Conservation (phyloP, 768 basidiomycete genomes). For the Xerocomellus chrysenteron region DNA sequence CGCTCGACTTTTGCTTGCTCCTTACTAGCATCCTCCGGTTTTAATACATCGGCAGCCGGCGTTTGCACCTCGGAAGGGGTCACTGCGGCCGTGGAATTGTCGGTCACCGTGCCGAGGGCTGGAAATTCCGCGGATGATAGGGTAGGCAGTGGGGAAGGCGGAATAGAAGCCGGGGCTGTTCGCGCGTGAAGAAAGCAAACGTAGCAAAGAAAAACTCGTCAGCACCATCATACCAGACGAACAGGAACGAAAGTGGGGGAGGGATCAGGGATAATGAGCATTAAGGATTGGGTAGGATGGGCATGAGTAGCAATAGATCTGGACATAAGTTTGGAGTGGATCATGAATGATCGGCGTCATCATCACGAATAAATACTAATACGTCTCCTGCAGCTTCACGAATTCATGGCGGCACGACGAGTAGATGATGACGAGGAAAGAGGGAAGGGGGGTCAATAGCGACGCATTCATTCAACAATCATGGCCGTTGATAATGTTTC, state of each 20-base stretch:
- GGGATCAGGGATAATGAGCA: constrained; percentile 27
- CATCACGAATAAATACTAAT: constrained; percentile 21
- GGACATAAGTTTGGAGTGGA: constrained; percentile 4
- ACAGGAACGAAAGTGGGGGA: constrained; percentile 44
- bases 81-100: constrained; percentile 6
- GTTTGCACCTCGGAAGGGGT: constrained; percentile 25
- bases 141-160: constrained; percentile 44
- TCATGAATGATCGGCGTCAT: constrained; percentile 20
- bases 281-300: constrained; percentile 6
- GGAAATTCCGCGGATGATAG: constrained; percentile 77
- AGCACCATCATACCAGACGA: constrained; percentile 43
- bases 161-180: constrained; percentile 36
- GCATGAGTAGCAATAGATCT: constrained; percentile 7
- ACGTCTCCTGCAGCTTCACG: constrained; percentile 26
- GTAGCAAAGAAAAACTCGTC: constrained; percentile 38
- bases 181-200: constrained; percentile 16
- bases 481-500: constrained; percentile 73
- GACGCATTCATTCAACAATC: constrained; percentile 43
- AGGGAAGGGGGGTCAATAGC: constrained; percentile 11
- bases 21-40: constrained; percentile 38
- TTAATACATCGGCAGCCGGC: constrained; percentile 19
- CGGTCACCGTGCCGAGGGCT: constrained; percentile 43
- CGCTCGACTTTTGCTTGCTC: constrained; percentile 57
- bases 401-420: constrained; percentile 28
- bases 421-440: constrained; percentile 25